These are phyloP conservation scores for Peziza echinospora DNA, from an alignment of 495 filamentous ascomycete species.

Conservation along the genomic window DNA sequence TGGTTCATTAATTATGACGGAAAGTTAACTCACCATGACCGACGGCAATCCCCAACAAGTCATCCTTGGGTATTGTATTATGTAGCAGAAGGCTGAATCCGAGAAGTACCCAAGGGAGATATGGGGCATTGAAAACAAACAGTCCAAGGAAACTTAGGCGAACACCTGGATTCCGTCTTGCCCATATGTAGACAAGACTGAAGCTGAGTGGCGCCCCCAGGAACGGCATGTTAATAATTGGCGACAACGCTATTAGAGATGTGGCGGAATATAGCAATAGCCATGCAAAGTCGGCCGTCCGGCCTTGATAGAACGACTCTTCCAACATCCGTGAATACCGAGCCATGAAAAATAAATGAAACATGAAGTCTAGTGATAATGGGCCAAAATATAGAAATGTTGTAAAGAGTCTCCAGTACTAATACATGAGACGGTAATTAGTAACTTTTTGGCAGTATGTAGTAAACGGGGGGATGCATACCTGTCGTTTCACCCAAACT, in stretches of 20 bases:
- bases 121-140: conserved; percentile 79
- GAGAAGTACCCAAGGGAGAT: conserved; percentile 91
- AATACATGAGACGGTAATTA: not conserved
- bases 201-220: conserved; percentile 76
- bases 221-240: conserved; percentile 70
- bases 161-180: conserved; percentile 77
- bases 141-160: conserved; percentile 77
- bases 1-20: too few species aligned
- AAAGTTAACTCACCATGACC: conserved; percentile 50
- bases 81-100: conserved; percentile 70
- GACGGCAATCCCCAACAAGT: conserved; percentile 79
- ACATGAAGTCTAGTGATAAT: conserved; percentile 79
- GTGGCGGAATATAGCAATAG: conserved; percentile 63
- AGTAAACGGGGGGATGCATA: conserved; percentile 18
- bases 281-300: conserved; percentile 88
- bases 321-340: conserved; percentile 90
- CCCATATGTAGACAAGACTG: conserved; percentile 96
- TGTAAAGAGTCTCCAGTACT: conserved; percentile 91
- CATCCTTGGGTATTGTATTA: conserved; percentile 75
- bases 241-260: conserved; percentile 57
- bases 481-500: conserved; percentile 77
- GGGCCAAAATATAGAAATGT: conserved; percentile 97
- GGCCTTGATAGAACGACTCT: conserved; percentile 53
- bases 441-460: not conserved
- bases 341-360: conserved; percentile 97